Evolutionary conservation across 2,329 filamentous ascomycete genomes (phyloP).

Genomic region (Pseudogymnoascus sp.): DNA sequence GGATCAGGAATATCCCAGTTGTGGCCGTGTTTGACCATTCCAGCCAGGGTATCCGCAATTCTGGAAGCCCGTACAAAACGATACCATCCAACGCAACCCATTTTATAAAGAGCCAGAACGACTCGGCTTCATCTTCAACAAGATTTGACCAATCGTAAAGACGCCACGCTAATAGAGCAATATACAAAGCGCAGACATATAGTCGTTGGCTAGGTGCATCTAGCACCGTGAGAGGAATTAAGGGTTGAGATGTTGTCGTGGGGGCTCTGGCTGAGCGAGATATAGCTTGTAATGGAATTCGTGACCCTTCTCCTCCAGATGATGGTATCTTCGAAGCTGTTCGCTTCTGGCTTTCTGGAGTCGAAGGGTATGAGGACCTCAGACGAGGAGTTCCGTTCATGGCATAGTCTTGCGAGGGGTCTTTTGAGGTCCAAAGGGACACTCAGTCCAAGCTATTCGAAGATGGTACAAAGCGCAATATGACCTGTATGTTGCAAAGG

Average conservation of each 20-base stretch:
- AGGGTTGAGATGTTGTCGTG: conserved; percentile 38
- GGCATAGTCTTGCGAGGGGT: conserved; percentile 24
- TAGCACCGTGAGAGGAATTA: conserved; percentile 73
- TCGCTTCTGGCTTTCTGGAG: conserved; percentile 47
- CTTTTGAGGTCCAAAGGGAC: background rate
- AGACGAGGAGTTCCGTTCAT: conserved; percentile 80
- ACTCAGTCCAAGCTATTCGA: conserved; percentile 6
- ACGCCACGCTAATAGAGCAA: conserved; percentile 69
- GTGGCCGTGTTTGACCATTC: conserved; percentile 76
- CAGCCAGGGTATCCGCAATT: conserved; percentile 89
- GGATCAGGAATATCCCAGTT: conserved; percentile 60
- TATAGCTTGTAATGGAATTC: conserved; percentile 23
- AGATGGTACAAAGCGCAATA: background rate
- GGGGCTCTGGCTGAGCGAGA: conserved; percentile 17
- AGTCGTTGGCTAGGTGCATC: conserved; percentile 88
- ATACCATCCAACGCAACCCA: conserved; percentile 78
- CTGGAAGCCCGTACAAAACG: conserved; percentile 73
- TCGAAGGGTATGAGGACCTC: conserved; percentile 73
- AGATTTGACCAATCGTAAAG: conserved; percentile 77
- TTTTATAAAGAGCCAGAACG: conserved; percentile 87
- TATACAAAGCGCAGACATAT: conserved; percentile 75
- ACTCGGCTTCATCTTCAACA: conserved; percentile 74
- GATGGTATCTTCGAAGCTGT: conserved; percentile 28
- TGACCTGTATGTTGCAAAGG: background rate
- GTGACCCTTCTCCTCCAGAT: conserved; percentile 17